Percentiles rank a stretch among this genome's conserved stretches.
These are phyloP conservation scores for Actinomucor elegans DNA, from an alignment of 371 early-diverging fungal genomes.

Conservation along the genomic window DNA sequence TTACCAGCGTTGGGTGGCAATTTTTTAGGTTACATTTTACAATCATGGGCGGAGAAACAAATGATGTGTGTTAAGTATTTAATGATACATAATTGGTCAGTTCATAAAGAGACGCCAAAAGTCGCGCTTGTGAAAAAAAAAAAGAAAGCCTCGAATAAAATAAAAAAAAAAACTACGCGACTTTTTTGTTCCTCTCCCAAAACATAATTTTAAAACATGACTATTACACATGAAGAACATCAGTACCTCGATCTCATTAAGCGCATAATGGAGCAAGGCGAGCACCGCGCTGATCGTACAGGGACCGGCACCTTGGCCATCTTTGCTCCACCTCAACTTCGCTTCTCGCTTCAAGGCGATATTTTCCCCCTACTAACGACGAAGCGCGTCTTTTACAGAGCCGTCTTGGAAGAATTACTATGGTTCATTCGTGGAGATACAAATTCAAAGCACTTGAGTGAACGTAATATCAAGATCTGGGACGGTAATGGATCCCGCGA, in stretches of 20 bases:
- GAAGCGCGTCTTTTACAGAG: constrained; percentile 92
- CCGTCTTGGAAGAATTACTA: constrained; percentile 95
- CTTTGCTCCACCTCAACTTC: constrained; percentile 92
- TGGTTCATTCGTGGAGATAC: constrained; percentile 98
- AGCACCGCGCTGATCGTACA: constrained; percentile 88
- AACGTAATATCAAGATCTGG: constrained; percentile 96
- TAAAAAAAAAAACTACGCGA: too few relatives aligned
- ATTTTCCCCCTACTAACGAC: constrained; percentile 96
- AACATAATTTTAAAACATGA: constrained; percentile 9
- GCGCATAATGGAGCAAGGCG: constrained; percentile 80
- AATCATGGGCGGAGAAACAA: too few relatives aligned
- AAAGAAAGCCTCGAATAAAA: too few relatives aligned
- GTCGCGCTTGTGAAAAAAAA: too few relatives aligned
- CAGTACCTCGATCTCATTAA: constrained; percentile 91
- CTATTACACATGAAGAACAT: constrained; percentile 69
- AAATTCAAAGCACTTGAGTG: constrained; percentile 78
- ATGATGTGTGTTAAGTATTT: too few relatives aligned
- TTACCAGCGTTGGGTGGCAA: too few relatives aligned
- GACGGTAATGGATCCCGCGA: constrained; percentile 96
- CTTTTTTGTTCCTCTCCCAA: constrained; percentile 5
- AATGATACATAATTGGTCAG: too few relatives aligned
- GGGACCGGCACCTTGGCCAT: constrained; percentile 95
- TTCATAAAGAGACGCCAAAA: too few relatives aligned
- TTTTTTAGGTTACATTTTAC: too few relatives aligned
- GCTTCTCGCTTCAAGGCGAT: constrained; percentile 84